Base-by-base conservation (phyloP, 306 rosid species). In the Mimosa bimucronata region DNA sequence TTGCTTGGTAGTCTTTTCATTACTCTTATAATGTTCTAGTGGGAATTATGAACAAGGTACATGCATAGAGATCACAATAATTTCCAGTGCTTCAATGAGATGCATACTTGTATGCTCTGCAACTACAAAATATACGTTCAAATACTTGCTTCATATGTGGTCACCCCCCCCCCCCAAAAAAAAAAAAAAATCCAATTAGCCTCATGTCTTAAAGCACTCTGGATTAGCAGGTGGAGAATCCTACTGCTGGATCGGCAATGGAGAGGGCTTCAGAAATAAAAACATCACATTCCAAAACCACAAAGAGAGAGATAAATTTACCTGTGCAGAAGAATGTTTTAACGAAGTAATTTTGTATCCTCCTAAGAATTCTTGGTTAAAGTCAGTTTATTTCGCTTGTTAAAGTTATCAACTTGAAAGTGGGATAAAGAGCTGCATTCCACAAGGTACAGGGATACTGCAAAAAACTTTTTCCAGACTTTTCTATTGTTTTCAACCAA, bases 311-410 rank as follows among this genome's bases (percentile, higher is more conserved):
- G 88, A 82, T 90, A 80, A 98, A 93, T 81, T 85, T 93, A 68
- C 99, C 96, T 0, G 88, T 95, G 84, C 97, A 93, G 90, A 95
- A 93, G 88, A 95, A 93, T 86, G 89, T 89, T 77, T 89, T 93
- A 73, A 90, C 99, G 1, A 91, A 90, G 80, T 93, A 95, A 81
- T 93, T 91, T 82, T 93, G 98, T 95, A 91, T 95, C 99, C 99
- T 85, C 29, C 25, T n/a, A 48, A 72, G 15, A 53, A 30, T 58
- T 65, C 41, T 68, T 71, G 46, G 62, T 64, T 71, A 11, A 53
- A 28, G 38, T 73, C 45, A 44, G 45, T 58, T 16, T 29, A 16
- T 82, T 29, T 67, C 34, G 80, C 60, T n/a, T n/a, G n/a, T n/a
- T 74, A 69, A 45, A 77, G 55, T 23, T 69, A 13, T 69, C 31